Percentiles rank a stretch among this genome's conserved stretches.
Evolutionary conservation across 2,329 filamentous ascomycete genomes (phyloP).

Genomic region (Phialocephala subalpina): DNA sequence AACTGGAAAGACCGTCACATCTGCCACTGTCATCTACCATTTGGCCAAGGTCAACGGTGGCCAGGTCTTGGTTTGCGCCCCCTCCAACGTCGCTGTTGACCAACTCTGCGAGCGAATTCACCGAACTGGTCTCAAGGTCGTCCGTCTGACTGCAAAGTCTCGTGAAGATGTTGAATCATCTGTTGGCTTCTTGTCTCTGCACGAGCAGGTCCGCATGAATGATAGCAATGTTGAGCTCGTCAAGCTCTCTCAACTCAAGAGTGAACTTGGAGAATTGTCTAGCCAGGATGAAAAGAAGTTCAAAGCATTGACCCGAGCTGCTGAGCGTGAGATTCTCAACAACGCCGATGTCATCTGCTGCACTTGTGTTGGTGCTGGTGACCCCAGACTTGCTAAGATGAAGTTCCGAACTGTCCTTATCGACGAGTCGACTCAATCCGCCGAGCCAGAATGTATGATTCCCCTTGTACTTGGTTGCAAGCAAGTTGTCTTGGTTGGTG

Average conservation of each 20-base stretch:
- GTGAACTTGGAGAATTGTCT: slow-evolving; percentile 87
- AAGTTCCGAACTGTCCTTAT: slow-evolving; percentile 98
- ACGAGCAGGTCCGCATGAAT: slow-evolving; percentile 97
- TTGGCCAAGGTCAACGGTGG: slow-evolving; percentile 94
- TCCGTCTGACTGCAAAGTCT: slow-evolving; percentile 97
- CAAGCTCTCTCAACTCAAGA: slow-evolving; percentile 93
- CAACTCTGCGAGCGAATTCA: slow-evolving; percentile 98
- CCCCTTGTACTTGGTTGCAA: slow-evolving; percentile 97
- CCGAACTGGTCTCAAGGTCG: slow-evolving; percentile 92
- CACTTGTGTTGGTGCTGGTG: slow-evolving; percentile 96
- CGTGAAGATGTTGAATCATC: slow-evolving; percentile 99
- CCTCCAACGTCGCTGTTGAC: slow-evolving; percentile 97
- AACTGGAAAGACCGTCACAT: slow-evolving; percentile 98
- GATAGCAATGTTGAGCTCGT: slow-evolving; percentile 93
- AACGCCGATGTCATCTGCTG: slow-evolving; percentile 99
- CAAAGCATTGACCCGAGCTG: slow-evolving; percentile 92
- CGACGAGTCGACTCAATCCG: slow-evolving; percentile 97
- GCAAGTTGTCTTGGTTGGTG: slow-evolving; percentile 97
- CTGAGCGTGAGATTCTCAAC: slow-evolving; percentile 92
- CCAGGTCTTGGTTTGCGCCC: slow-evolving; percentile 94
- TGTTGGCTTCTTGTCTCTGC: slow-evolving; percentile 92
- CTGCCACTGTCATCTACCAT: slow-evolving; percentile 98
- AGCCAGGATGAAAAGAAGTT: slow-evolving; percentile 98
- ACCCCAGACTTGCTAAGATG: slow-evolving; percentile 94
- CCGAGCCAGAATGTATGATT: slow-evolving; percentile 99